Evolutionary conservation across 805 yeast species (phyloP), one percentile per base, ranked within the genome.

Genomic region (Candida insectalens): DNA sequence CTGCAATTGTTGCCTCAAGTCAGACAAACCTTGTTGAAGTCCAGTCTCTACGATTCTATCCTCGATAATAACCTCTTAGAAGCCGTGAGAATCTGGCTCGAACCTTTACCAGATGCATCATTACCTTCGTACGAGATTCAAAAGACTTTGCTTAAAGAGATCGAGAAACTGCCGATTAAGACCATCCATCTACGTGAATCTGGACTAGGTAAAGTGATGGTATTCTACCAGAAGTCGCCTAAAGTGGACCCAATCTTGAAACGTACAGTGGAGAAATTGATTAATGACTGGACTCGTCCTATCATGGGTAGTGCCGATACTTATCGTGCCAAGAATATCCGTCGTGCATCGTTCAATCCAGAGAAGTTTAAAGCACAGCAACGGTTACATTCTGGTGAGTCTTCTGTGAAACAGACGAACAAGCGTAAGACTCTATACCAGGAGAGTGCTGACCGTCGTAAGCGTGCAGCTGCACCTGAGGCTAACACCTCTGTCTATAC

Each of bases 251-350:
- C 85, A 22, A 65, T 71, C 29, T 71, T 92, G 52, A 87, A 89
- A 55, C 77, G 94, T 53, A 68, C 79, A 26, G 97, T 95, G 5
- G 97, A 92, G 51, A 77, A 77, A 52, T 64, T 92, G 40, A 81
- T 92, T 44, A 95, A 95, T 18, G 94, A 87, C 55, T 92, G 99
- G 99, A 89, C 96, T 6, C 74, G 98, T 60, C 98, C 98, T 29
- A 85, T 92, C 41, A 83, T 92, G 69, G 95, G 95, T 45, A 80
- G 95, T 40, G 80, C 94, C 3, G 97, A 89, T 58, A 85, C 88
- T 48, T 89, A 88, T 64, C 77, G 92, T 56, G 96, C 89, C 58
- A 77, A 83, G 60, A 67, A 74, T 40, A 78, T 89, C 40, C 71
- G 70, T 47, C 70, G 77, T 40, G 71, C 74, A 40, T 74, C 73